Conservation (phyloP, 225 moss, liverwort and hornwort genomes). For the Bryum argenteum region DNA sequence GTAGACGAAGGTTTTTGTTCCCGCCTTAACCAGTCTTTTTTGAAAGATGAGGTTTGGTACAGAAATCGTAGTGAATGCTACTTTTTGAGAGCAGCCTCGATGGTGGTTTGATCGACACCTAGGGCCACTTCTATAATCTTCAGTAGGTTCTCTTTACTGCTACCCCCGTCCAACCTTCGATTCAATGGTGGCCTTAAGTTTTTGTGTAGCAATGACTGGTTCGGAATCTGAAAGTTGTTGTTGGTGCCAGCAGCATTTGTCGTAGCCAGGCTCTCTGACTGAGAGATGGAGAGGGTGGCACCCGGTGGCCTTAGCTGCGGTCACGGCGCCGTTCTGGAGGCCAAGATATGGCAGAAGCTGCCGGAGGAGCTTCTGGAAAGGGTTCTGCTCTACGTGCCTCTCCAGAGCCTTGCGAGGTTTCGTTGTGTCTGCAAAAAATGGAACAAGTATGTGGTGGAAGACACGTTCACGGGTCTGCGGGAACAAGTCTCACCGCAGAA, state of each 20-base stretch:
- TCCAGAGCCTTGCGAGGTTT: slow-evolving; percentile 35
- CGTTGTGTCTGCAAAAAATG: slow-evolving; percentile 44
- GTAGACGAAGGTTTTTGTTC: slow-evolving; percentile 2
- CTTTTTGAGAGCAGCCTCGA: slow-evolving; percentile 2
- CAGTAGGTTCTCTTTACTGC: background rate
- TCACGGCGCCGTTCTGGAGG: slow-evolving; percentile 28
- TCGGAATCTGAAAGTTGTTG: background rate
- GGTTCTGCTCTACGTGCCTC: slow-evolving; percentile 42
- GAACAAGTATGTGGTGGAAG: slow-evolving; percentile 36
- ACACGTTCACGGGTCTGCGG: slow-evolving; percentile 34
- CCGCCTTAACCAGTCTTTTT: background rate
- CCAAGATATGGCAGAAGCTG: slow-evolving; percentile 43
- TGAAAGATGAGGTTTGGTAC: background rate
- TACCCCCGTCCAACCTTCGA: background rate
- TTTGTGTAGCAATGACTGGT: background rate
- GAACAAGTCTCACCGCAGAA: slow-evolving; percentile 41
- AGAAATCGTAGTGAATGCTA: slow-evolving; percentile 8
- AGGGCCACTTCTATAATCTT: slow-evolving; percentile 12
- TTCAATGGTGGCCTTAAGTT: background rate
- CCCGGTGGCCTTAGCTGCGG: slow-evolving; percentile 12
- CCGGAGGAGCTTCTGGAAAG: slow-evolving; percentile 51
- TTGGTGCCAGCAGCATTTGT: background rate
- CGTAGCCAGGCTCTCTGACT: background rate
- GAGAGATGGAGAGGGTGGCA: slow-evolving; percentile 26
- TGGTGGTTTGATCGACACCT: slow-evolving; percentile 15